phyloP scores from a whole-genome alignment of 1,284 basidiomycete genomes.

The Papiliotrema terrestris region DNA sequence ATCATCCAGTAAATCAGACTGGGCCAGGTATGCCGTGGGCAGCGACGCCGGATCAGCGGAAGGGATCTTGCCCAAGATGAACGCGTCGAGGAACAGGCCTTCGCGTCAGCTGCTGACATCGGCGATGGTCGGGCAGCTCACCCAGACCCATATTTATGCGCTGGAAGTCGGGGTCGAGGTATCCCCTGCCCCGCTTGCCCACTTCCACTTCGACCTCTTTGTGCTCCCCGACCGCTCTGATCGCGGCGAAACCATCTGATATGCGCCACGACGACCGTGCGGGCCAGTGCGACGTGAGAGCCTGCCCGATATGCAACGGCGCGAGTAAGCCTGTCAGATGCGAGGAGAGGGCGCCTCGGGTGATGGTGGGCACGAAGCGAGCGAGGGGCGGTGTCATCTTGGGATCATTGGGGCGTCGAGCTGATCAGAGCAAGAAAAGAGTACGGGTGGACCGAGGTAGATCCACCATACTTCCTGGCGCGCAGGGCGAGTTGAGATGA shows the following conservation, averaged over 20 bases:
- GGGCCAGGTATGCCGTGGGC: conserved; percentile 44
- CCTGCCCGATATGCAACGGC: conserved; percentile 24
- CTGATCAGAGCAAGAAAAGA: too few species aligned
- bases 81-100: conserved; percentile 45
- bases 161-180: conserved; percentile 36
- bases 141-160: conserved; percentile 39
- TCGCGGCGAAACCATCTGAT: conserved; percentile 11
- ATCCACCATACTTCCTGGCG: too few species aligned
- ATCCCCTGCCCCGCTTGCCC: conserved; percentile 34
- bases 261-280: conserved; percentile 59
- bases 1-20: conserved; percentile 33
- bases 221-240: conserved; percentile 25
- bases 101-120: neutral
- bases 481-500: neutral
- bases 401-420: neutral
- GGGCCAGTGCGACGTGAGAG: conserved; percentile 22
- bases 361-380: conserved; percentile 5
- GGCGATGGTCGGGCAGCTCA: conserved; percentile 10
- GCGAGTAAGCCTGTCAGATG: conserved; percentile 17
- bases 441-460: too few species aligned
- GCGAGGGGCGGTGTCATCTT: neutral
- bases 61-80: conserved; percentile 37
- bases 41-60: conserved; percentile 19
- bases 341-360: conserved; percentile 14
- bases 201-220: conserved; percentile 40